Conservation (phyloP, 2,329 filamentous ascomycete genomes). For the Neofusicoccum kwambonambiense region DNA sequence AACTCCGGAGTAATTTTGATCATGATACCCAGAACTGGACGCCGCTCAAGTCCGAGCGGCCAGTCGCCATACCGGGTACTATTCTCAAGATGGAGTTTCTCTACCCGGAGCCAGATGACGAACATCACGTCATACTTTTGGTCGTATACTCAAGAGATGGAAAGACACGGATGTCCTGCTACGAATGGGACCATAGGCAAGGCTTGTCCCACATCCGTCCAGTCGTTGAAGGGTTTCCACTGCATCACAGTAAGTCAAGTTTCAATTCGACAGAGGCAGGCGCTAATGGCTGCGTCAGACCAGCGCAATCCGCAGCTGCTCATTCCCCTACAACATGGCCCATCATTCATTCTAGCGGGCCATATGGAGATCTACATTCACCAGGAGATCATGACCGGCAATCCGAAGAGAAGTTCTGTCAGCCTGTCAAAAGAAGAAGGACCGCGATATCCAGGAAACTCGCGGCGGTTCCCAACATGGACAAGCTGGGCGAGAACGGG, state of each 20-base stretch:
- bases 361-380: slow-evolving; percentile 38
- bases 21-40: slow-evolving; percentile 45
- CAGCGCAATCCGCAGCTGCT: slow-evolving; percentile 38
- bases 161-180: slow-evolving; percentile 49
- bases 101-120: slow-evolving; percentile 64
- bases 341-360: slow-evolving; percentile 42
- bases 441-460: slow-evolving; percentile 45
- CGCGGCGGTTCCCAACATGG: slow-evolving; percentile 61
- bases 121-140: slow-evolving; percentile 72
- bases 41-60: slow-evolving; percentile 59
- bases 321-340: slow-evolving; percentile 40
- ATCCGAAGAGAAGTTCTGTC: slow-evolving; percentile 25
- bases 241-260: background rate
- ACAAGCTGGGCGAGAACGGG: slow-evolving; percentile 80
- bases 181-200: slow-evolving; percentile 54
- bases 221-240: slow-evolving; percentile 11
- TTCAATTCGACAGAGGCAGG: slow-evolving; percentile 14
- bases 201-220: slow-evolving; percentile 25
- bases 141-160: slow-evolving; percentile 53
- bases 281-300: slow-evolving; percentile 25
- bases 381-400: slow-evolving; percentile 42
- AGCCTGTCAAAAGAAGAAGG: slow-evolving; percentile 33
- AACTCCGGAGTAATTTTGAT: slow-evolving; percentile 53
- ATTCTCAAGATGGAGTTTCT: slow-evolving; percentile 88
- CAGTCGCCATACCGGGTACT: slow-evolving; percentile 59